phyloP scores from a whole-genome alignment of 306 rosid species.

The Glycine latifolia region DNA sequence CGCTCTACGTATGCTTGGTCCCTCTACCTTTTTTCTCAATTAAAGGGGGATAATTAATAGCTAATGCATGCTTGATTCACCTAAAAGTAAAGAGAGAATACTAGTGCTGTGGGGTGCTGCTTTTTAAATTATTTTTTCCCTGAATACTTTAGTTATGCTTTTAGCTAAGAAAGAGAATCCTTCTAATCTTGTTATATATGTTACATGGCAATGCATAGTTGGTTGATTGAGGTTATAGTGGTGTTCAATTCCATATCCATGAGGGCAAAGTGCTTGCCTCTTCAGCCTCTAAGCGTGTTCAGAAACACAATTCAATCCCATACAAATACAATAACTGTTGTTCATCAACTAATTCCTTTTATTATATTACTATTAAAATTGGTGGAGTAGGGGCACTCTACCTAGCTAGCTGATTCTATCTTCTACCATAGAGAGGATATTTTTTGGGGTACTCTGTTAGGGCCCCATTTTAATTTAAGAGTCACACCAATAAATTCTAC shows the following conservation, averaged over 20 bases:
- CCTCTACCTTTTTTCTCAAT: conserved; percentile 42
- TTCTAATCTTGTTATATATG: conserved; percentile 40
- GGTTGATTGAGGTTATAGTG: conserved; percentile 49
- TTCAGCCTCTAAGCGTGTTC: conserved; percentile 40
- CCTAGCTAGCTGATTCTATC: no score
- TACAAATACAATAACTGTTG: neutral
- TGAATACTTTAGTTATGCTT: conserved; percentile 47
- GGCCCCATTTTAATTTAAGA: neutral
- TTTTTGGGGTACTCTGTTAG: neutral
- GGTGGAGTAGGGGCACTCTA: conserved; percentile 22
- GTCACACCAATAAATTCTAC: neutral
- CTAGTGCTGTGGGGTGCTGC: conserved; percentile 52
- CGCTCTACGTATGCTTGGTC: conserved; percentile 42
- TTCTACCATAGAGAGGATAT: neutral
- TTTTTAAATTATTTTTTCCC: neutral
- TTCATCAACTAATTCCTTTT: conserved; percentile 22
- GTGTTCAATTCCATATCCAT: conserved; percentile 51
- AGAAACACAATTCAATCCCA: conserved; percentile 1
- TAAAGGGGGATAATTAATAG: conserved; percentile 37
- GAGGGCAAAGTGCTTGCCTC: conserved; percentile 45
- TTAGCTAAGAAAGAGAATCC: conserved; percentile 48
- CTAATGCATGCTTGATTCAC: conserved; percentile 49
- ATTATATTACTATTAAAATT: neutral
- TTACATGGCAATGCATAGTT: conserved; percentile 42
- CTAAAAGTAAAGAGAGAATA: conserved; percentile 35